Conservation (phyloP, 202 grass and related monocot species). For the Panicum hallii region DNA sequence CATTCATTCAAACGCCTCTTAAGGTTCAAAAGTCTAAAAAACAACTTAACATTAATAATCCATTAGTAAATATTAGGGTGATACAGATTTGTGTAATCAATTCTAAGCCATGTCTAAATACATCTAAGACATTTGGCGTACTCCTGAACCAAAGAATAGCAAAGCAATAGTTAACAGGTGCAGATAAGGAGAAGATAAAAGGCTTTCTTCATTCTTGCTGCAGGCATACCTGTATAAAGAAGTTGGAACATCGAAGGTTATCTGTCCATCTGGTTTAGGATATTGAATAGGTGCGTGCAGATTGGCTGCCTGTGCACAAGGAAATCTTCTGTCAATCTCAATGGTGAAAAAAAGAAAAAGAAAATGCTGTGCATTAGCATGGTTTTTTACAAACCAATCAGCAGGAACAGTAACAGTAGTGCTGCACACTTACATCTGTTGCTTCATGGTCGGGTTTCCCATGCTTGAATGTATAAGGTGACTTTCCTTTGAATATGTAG, state of each 20-base stretch:
- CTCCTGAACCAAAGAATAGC: neutral
- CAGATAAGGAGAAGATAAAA: conserved; percentile 4
- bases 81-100: neutral
- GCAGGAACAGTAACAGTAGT: conserved; percentile 8
- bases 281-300: conserved; percentile 68
- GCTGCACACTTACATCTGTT: conserved; percentile 73
- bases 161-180: conserved; percentile 4
- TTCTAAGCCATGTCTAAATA: neutral
- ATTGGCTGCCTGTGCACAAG: conserved; percentile 58
- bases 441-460: conserved; percentile 89
- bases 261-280: conserved; percentile 81
- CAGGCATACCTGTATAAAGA: conserved; percentile 81
- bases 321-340: conserved; percentile 29
- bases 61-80: neutral
- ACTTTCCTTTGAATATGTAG: conserved; percentile 86
- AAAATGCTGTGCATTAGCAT: neutral
- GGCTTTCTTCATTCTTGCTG: neutral
- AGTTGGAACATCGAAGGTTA: conserved; percentile 89
- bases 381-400: neutral
- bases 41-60: neutral
- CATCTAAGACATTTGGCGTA: conserved; percentile 8
- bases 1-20: neutral
- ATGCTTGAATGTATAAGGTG: conserved; percentile 88
- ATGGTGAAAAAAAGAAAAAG: neutral
- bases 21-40: neutral